These are phyloP conservation scores for Solanum chiquidenum DNA, from an alignment of 257 asterid genomes.

Conservation along the genomic window DNA sequence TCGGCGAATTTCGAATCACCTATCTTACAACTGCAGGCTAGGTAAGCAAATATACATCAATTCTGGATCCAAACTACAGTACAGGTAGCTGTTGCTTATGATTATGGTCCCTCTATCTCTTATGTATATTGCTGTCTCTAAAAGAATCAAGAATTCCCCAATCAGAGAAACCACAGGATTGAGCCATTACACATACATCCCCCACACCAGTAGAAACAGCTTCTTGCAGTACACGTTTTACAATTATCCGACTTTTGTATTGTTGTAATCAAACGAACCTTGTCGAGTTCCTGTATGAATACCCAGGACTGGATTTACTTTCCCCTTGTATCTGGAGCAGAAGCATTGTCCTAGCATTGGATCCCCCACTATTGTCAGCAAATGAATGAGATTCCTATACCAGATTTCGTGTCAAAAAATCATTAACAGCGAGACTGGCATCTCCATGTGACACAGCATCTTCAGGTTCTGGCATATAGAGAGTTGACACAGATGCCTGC, in stretches of 20 bases:
- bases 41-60: background rate
- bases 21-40: background rate
- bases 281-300: background rate
- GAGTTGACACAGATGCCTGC: constrained; percentile 65
- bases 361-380: background rate
- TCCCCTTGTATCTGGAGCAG: background rate
- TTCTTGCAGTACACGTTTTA: background rate
- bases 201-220: background rate
- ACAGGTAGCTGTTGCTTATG: background rate
- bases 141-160: background rate
- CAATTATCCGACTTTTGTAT: background rate
- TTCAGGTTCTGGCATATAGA: constrained; percentile 93
- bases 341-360: background rate
- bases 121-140: background rate
- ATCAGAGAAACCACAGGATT: background rate
- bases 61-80: background rate
- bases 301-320: background rate
- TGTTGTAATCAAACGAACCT: background rate
- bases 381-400: background rate
- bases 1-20: background rate
- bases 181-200: background rate
- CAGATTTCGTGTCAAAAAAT: constrained; percentile 63
- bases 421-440: constrained; percentile 82
- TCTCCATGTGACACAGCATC: constrained; percentile 98
- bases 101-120: background rate